Evolutionary conservation across 257 asterid genomes (phyloP).

Genomic region (Hygrophila difformis): DNA sequence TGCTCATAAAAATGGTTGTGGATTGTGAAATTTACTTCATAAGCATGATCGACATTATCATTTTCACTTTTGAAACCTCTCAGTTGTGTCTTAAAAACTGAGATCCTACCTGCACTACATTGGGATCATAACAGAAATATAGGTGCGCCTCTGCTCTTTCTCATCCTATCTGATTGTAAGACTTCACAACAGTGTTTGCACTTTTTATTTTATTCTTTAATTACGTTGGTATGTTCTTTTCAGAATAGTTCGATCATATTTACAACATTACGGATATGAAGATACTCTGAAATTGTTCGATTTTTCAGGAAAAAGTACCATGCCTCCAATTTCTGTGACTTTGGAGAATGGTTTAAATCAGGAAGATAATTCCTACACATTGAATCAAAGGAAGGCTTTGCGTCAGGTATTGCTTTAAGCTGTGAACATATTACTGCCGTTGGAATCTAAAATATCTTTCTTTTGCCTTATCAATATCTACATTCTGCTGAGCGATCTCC

Average conservation of each 20-base stretch:
- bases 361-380: slow-evolving; percentile 40
- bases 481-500: not conserved
- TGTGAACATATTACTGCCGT: too few species aligned
- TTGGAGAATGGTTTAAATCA: slow-evolving; percentile 50
- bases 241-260: slow-evolving; percentile 84
- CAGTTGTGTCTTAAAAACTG: slow-evolving; percentile 1
- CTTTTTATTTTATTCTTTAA: slow-evolving; percentile 9
- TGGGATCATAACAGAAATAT: slow-evolving; percentile 3
- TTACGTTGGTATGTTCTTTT: slow-evolving; percentile 16
- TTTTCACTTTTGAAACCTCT: not conserved
- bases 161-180: too few species aligned
- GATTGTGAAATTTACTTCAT: slow-evolving; percentile 6
- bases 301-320: slow-evolving; percentile 49
- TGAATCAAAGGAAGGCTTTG: slow-evolving; percentile 57
- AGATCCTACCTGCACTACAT: not conserved
- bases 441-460: too few species aligned
- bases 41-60: not conserved
- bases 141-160: not conserved
- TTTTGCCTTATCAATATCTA: not conserved
- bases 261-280: slow-evolving; percentile 89
- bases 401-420: slow-evolving; percentile 66
- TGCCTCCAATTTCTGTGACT: slow-evolving; percentile 57
- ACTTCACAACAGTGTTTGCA: slow-evolving; percentile 9
- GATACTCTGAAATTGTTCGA: slow-evolving; percentile 70
- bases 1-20: not conserved